Evolutionary conservation across 305 asterid genomes (phyloP).

Genomic region (Petunia hybrid): DNA sequence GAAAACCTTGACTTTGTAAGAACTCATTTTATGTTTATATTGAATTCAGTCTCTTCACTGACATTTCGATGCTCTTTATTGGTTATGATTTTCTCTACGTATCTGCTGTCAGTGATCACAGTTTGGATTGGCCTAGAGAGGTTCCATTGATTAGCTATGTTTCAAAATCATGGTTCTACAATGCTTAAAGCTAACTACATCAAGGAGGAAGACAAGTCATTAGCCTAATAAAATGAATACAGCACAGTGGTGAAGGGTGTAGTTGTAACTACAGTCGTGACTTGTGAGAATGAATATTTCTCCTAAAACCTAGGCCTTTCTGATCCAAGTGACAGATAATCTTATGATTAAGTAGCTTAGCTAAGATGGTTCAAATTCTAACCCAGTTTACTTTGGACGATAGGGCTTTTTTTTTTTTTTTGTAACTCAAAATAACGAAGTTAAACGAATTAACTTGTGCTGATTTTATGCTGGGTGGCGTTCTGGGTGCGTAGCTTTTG

Average conservation of each 20-base stretch:
- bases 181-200: neutral
- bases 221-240: neutral
- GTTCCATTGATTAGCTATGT: neutral
- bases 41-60: neutral
- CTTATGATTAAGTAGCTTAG: neutral
- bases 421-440: too few relatives aligned
- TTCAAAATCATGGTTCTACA: neutral
- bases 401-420: too few relatives aligned
- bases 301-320: neutral
- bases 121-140: neutral
- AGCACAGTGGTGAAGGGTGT: neutral
- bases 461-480: too few relatives aligned
- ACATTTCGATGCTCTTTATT: neutral
- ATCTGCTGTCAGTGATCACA: neutral
- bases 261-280: neutral
- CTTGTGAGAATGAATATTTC: neutral
- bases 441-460: too few relatives aligned
- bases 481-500: too few relatives aligned
- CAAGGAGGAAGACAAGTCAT: neutral
- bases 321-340: neutral
- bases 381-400: too few relatives aligned
- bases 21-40: neutral
- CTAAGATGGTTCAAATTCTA: too few relatives aligned
- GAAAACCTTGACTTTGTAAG: neutral
- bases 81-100: neutral